These are phyloP conservation scores for Chrysochromulina parva DNA, from an alignment of 78 protist genomes.

Conservation along the genomic window DNA sequence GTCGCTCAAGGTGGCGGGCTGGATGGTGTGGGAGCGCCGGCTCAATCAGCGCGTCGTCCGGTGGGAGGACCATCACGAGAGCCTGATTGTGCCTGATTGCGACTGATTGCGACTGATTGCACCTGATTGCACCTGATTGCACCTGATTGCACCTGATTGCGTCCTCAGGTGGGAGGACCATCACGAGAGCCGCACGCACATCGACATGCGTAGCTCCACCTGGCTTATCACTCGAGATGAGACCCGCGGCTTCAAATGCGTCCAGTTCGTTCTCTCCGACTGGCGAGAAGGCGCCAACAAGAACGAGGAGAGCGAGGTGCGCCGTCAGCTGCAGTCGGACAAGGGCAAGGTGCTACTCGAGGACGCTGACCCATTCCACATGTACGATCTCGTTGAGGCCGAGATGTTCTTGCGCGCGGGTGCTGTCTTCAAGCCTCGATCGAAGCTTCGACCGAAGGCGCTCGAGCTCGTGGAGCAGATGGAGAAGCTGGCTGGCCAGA, in stretches of 20 bases:
- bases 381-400: neutral
- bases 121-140: too few relatives aligned
- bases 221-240: neutral
- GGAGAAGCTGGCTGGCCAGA: neutral
- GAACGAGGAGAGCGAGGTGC: neutral
- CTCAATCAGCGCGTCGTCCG: neutral
- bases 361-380: neutral
- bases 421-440: neutral
- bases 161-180: too few relatives aligned
- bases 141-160: too few relatives aligned
- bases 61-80: neutral
- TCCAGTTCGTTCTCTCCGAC: neutral
- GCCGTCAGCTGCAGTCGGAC: neutral
- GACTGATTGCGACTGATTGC: too few relatives aligned
- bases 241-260: neutral
- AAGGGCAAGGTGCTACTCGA: neutral
- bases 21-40: neutral
- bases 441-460: neutral
- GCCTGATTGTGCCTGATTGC: too few relatives aligned
- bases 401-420: slow-evolving; percentile 24
- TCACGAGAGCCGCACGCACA: neutral
- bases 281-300: slow-evolving; percentile 9
- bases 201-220: neutral
- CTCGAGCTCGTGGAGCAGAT: neutral
- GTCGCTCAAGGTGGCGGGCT: neutral